These are phyloP conservation scores for Trichothecium roseum DNA, from an alignment of 2,329 filamentous ascomycete species.

Conservation along the genomic window DNA sequence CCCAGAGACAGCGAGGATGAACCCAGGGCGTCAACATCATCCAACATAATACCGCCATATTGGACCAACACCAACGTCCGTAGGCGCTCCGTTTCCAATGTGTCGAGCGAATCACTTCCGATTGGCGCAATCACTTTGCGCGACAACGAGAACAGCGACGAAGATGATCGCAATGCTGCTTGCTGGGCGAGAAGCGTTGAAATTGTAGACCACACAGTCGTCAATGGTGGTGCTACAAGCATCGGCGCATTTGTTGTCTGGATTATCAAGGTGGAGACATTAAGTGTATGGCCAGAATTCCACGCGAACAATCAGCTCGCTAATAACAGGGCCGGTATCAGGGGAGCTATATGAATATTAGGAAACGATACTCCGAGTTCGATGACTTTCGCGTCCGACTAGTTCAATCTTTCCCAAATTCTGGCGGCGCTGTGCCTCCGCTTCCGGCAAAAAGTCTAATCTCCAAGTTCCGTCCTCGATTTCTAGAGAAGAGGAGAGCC, in stretches of 20 bases:
- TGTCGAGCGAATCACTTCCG: slow-evolving; percentile 37
- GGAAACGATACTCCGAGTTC: slow-evolving; percentile 85
- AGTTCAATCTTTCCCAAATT: slow-evolving; percentile 71
- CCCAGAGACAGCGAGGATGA: too few relatives aligned
- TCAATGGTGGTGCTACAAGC: slow-evolving; percentile 45
- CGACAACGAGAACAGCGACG: slow-evolving; percentile 48
- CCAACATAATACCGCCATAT: slow-evolving; percentile 31
- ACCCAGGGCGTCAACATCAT: slow-evolving; percentile 2
- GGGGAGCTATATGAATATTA: slow-evolving; percentile 51
- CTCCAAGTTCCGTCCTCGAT: slow-evolving; percentile 73
- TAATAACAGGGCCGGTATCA: too few relatives aligned
- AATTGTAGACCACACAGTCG: slow-evolving; percentile 44
- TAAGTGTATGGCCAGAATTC: slow-evolving; percentile 63
- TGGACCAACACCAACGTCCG: slow-evolving; percentile 27
- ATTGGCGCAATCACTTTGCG: slow-evolving; percentile 48
- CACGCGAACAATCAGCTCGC: too few relatives aligned
- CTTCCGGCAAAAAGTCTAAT: slow-evolving; percentile 87
- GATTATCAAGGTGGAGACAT: slow-evolving; percentile 79
- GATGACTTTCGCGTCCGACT: slow-evolving; percentile 69
- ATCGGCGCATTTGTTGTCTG: slow-evolving; percentile 91
- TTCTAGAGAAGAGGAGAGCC: slow-evolving; percentile 72
- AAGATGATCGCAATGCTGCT: slow-evolving; percentile 40
- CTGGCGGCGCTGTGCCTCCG: slow-evolving; percentile 74
- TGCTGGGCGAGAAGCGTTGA: slow-evolving; percentile 57
- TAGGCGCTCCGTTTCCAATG: slow-evolving; percentile 27